Base-by-base conservation (phyloP, 2,329 filamentous ascomycete species). In the Didymella exigua region DNA sequence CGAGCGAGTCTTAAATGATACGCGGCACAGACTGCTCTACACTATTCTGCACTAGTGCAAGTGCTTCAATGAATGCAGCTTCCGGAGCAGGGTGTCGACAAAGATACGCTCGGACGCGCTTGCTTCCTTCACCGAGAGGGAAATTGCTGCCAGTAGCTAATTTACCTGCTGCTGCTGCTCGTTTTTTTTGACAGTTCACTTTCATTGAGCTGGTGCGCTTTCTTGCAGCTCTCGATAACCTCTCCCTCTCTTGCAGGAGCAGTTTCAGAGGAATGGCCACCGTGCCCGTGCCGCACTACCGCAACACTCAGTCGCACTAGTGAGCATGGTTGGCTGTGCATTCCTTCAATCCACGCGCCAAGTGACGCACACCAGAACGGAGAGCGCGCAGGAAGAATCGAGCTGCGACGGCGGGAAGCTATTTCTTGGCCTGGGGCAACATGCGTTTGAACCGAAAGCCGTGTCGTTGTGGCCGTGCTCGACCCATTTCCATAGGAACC, bases 61-160 rank as follows among this genome's bases (percentile, higher is more conserved):
- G 36, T 38, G 21, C 36, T 57, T 51, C 55, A 36, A 29, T 50
- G 46, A 42, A 37, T 40, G 52, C 34, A 37, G 42, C 26, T 49
- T 49, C 51, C 51, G 54, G 37, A 52, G 41, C 47, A 45, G 41
- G 41, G 33, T 29, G 27, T 36, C 31, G 18, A 40, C 29, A 38
- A 44, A 62, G 65, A 66, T 67, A 66, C 61, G 65, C 64, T 66
- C 61, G 62, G 64, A 67, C 64, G 52, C 48, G 48, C 34, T 51
- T 45, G 50, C 54, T 51, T 42, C 40, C 41, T 34, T 29, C 33
- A 50, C 43, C 51, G 40, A 26, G 34, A 24, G 29, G 56, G 58
- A 62, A 63, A 67, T 65, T 58, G 53, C 56, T 46, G 23, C 41
- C 44, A 41, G 19, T 16, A 36, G 31, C 24, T 51, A 64, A 59